A percentile compares a stretch with the other conserved stretches of the same genome.
phyloP scores from a whole-genome alignment of 345 rosid species.

The Hibiscus mutabilis region DNA sequence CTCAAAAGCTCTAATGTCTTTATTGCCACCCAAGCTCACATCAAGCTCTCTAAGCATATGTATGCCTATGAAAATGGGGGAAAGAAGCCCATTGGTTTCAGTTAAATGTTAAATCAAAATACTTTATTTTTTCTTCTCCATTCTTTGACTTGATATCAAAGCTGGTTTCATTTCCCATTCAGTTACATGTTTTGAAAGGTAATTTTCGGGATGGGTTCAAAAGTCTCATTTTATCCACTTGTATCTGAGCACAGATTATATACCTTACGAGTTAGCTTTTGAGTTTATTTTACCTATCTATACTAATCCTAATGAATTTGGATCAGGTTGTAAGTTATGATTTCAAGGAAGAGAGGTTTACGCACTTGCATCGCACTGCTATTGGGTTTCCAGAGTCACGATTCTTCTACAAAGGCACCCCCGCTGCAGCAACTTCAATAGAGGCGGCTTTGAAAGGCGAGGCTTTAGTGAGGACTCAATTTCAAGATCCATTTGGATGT shows the following conservation, averaged over 20 bases:
- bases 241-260: too few species aligned
- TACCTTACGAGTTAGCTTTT: neutral
- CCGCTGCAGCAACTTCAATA: constrained; percentile 47
- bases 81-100: neutral
- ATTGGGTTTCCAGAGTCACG: constrained; percentile 74
- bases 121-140: neutral
- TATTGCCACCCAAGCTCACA: too few species aligned
- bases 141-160: neutral
- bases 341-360: constrained; percentile 80
- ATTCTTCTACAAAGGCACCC: constrained; percentile 71
- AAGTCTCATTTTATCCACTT: neutral
- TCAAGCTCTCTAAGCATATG: neutral
- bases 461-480: constrained; percentile 73
- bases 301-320: neutral
- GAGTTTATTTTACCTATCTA: neutral
- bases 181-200: neutral
- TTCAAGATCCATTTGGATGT: constrained; percentile 89
- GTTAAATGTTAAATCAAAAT: neutral
- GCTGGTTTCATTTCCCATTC: neutral
- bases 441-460: constrained; percentile 81
- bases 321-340: constrained; percentile 87
- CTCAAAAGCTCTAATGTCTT: neutral
- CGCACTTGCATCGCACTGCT: constrained; percentile 72
- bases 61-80: neutral
- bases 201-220: neutral